Evolutionary conservation across 345 rosid genomes (phyloP).

Genomic region (Salix exigua): DNA sequence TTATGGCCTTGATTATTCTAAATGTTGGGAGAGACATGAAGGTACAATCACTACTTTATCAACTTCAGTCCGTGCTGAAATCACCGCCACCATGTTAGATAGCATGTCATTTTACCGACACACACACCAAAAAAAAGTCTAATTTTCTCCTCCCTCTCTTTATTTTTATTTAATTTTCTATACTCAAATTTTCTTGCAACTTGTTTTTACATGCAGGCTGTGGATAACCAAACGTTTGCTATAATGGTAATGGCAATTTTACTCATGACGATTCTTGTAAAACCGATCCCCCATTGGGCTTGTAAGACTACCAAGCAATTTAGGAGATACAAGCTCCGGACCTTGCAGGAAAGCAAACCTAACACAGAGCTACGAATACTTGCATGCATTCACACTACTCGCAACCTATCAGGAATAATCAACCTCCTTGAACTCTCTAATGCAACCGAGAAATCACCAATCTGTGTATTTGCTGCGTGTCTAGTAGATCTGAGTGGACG

Average conservation of each 20-base stretch:
- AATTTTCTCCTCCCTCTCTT: no score
- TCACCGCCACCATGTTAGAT: neutral
- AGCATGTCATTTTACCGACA: neutral
- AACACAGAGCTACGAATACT: constrained; percentile 29
- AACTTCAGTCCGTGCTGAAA: neutral
- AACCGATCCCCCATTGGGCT: constrained; percentile 29
- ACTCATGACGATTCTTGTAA: constrained; percentile 13
- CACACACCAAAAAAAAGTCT: neutral
- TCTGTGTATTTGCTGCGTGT: constrained; percentile 39
- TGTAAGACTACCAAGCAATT: constrained; percentile 29
- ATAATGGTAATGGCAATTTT: neutral
- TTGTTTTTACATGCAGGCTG: neutral
- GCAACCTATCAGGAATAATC: constrained; percentile 5
- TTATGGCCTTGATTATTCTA: constrained; percentile 25
- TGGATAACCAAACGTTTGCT: constrained; percentile 9
- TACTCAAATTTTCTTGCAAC: no score
- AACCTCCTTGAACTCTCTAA: constrained; percentile 12
- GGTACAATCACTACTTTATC: neutral
- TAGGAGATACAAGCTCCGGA: constrained; percentile 32
- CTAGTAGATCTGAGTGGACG: constrained; percentile 52
- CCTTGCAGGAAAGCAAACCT: constrained; percentile 31
- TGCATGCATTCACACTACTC: constrained; percentile 1
- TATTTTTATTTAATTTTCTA: neutral
- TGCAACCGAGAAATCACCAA: constrained; percentile 7
- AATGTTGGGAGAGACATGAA: constrained; percentile 5